phyloP scores from a whole-genome alignment of 257 asterid genomes.

The Solanum neorickii region DNA sequence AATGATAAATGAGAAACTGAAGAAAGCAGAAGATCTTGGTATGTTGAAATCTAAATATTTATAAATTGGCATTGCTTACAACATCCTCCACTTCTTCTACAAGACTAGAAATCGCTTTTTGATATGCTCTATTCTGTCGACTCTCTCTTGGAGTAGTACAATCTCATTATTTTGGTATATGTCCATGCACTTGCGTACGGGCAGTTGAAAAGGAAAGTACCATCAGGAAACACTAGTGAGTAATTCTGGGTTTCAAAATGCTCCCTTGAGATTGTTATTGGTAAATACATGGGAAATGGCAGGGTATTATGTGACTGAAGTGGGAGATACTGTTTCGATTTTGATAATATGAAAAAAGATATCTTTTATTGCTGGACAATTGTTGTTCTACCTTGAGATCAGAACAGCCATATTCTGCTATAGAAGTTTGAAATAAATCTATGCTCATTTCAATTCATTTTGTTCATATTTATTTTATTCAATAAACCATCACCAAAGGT shows the following conservation, averaged over 20 bases:
- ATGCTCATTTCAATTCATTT: not conserved
- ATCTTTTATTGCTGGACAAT: not conserved
- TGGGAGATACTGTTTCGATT: not conserved
- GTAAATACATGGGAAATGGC: not conserved
- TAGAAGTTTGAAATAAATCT: not conserved
- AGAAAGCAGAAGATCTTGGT: slow-evolving; percentile 98
- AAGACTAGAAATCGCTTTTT: not conserved
- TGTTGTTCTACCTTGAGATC: not conserved
- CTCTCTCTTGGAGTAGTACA: not conserved
- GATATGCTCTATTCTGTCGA: not conserved
- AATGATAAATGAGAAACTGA: slow-evolving; percentile 89
- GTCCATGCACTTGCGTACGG: not conserved
- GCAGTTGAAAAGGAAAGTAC: not conserved
- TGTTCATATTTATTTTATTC: not conserved
- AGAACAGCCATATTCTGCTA: not conserved
- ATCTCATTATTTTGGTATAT: not conserved
- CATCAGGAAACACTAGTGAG: not conserved
- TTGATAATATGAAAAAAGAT: not conserved
- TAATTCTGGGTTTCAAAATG: not conserved
- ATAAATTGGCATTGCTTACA: not conserved
- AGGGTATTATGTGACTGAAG: not conserved
- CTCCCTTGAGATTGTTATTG: not conserved
- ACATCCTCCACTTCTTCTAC: not conserved
- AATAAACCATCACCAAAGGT: not conserved
- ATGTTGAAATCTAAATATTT: not conserved